Evolutionary conservation across 768 basidiomycete species (phyloP).

Genomic region (Agrocybe chaxingu): DNA sequence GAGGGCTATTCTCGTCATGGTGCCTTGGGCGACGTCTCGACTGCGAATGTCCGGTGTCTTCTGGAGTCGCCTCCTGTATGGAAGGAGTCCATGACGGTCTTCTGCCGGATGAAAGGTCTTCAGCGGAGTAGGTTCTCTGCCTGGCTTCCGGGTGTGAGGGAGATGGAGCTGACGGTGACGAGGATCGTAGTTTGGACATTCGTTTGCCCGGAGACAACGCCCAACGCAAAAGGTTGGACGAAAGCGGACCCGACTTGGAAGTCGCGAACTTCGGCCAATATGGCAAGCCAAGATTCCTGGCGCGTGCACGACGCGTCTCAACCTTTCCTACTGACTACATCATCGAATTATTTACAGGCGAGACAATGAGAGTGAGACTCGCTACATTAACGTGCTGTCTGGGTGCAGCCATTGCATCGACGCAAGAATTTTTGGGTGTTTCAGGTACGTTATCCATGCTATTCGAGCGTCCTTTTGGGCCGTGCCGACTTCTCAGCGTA

Average conservation of each 20-base stretch:
- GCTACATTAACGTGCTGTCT: no score
- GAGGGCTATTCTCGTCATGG: constrained; percentile 10
- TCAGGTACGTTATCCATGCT: no score
- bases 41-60: constrained; percentile 11
- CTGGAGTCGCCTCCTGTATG: constrained; percentile 14
- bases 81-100: constrained; percentile 27
- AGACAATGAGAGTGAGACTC: no score
- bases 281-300: no score
- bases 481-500: not conserved
- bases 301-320: no score
- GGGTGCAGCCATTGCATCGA: no score
- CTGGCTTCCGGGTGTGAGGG: constrained; percentile 4
- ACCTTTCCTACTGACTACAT: no score
- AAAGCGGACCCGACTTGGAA: not conserved
- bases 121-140: not conserved
- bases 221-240: not conserved
- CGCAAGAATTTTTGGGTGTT: no score
- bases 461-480: no score
- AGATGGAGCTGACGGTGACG: constrained; percentile 1
- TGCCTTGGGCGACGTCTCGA: constrained; percentile 17
- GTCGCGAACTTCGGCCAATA: no score
- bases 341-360: no score
- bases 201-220: not conserved
- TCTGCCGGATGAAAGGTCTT: constrained; percentile 4
- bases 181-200: constrained; percentile 14